Conservation (phyloP, 352 stramenopile genomes). For the Pythium monospermum region DNA sequence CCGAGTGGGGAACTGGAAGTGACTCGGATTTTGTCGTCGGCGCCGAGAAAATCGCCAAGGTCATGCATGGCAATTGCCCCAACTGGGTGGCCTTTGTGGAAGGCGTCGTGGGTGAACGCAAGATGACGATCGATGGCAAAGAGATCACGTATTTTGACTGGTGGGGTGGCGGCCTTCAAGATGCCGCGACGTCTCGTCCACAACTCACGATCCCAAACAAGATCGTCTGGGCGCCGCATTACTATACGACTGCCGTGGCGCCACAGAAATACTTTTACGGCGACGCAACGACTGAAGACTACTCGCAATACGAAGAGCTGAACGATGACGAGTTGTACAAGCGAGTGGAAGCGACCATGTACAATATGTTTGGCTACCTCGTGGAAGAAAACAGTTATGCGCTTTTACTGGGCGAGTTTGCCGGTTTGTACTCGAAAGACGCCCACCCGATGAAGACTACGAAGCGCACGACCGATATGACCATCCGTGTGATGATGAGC, state of each 20-base stretch:
- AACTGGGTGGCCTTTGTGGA: slow-evolving; percentile 80
- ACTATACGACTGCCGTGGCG: slow-evolving; percentile 74
- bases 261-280: slow-evolving; percentile 77
- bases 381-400: slow-evolving; percentile 39
- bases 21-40: slow-evolving; percentile 63
- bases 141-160: slow-evolving; percentile 73
- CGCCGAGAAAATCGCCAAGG: slow-evolving; percentile 65
- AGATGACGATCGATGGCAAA: slow-evolving; percentile 37
- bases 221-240: slow-evolving; percentile 76
- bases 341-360: slow-evolving; percentile 54
- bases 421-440: slow-evolving; percentile 64
- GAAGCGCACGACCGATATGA: slow-evolving; percentile 67
- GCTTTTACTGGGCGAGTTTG: slow-evolving; percentile 73
- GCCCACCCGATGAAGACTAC: slow-evolving; percentile 61
- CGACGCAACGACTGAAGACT: slow-evolving; percentile 40
- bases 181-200: slow-evolving; percentile 37
- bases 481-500: slow-evolving; percentile 57
- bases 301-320: slow-evolving; percentile 52
- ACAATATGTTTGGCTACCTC: slow-evolving; percentile 77
- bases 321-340: slow-evolving; percentile 43
- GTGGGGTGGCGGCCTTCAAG: slow-evolving; percentile 73
- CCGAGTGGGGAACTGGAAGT: slow-evolving; percentile 63
- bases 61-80: slow-evolving; percentile 70
- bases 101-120: slow-evolving; percentile 46
- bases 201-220: slow-evolving; percentile 65